Conservation (phyloP, 441 rosid species). For the Syzygium malaccense region DNA sequence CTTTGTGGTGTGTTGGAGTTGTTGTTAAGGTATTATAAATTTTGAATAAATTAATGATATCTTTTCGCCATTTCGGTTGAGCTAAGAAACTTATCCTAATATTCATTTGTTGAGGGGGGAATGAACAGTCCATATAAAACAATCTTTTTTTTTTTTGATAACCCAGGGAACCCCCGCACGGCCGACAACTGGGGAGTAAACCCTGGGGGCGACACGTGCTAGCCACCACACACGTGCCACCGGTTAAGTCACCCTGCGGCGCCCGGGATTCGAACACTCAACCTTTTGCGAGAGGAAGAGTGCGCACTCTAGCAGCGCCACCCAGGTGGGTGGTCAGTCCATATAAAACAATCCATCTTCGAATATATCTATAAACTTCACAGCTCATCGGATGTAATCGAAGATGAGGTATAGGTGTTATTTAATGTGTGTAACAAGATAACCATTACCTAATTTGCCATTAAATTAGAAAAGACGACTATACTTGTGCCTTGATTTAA, state of each 20-base stretch:
- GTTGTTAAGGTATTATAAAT: neutral
- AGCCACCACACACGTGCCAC: too few relatives aligned
- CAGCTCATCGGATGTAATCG: neutral
- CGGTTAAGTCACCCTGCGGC: too few relatives aligned
- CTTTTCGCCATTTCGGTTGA: neutral
- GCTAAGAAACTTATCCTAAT: neutral
- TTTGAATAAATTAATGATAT: neutral
- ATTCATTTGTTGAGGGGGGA: neutral
- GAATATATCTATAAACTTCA: neutral
- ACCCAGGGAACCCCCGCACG: too few relatives aligned
- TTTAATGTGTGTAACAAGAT: neutral
- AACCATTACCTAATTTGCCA: neutral
- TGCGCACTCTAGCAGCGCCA: too few relatives aligned
- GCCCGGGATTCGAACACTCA: too few relatives aligned
- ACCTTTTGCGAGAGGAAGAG: too few relatives aligned
- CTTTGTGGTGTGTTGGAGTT: neutral
- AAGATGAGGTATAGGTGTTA: neutral
- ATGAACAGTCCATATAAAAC: neutral
- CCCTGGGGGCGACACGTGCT: too few relatives aligned
- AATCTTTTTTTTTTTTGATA: too few relatives aligned
- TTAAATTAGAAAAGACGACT: neutral
- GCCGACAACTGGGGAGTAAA: too few relatives aligned
- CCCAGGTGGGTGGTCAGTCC: too few relatives aligned
- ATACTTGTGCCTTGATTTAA: neutral
- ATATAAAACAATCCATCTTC: neutral